Base-by-base conservation (phyloP, 805 yeast species). In the Komagataella ulmi region DNA sequence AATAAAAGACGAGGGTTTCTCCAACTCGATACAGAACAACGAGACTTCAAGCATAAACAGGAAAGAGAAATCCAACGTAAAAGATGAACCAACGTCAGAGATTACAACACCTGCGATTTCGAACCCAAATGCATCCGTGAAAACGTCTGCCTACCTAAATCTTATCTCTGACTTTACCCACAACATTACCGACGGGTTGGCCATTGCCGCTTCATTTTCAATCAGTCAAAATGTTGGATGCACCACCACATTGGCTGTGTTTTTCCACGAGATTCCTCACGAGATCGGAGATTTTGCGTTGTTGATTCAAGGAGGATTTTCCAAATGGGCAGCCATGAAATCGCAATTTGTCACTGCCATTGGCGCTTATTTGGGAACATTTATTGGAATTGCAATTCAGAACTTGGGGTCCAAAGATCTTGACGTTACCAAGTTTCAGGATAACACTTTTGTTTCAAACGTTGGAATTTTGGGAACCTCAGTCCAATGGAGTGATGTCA, bases 271-370 rank as follows among this genome's bases (percentile, higher is more conserved):
- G 62, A 76, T 85, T 49, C 93, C 93, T 5, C 93, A 85, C 61
- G 88, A 84, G 60, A 76, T 85, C 54, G 90, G 91, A 49, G 93
- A 85, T 60, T 85, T 81, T 65, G 90, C 89, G 0, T 67, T 85
- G 23, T 67, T 85, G 54, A 75, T 82, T 55, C 80, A 81, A 58
- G 82, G 83, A 19, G 91, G 91, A 0, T 76, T 81, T 56, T 71
- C 85, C 18, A 80, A 80, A 64, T 65, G 77, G 64, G 79, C 79
- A 55, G 88, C 88, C 2, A 72, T 83, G 73, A 73, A 72, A 51
- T 79, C 86, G 0, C 90, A 85, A 64, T 72, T 82, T 51, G 58
- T 82, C 40, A 82, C 89, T 2, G 82, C 85, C 1, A 53, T 73
- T 19, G 88, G 88, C 40, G 83, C 87, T 0, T 74, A 74, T 50